Base-by-base conservation (phyloP, 495 filamentous ascomycete genomes). In the Cairneyella variabilis region DNA sequence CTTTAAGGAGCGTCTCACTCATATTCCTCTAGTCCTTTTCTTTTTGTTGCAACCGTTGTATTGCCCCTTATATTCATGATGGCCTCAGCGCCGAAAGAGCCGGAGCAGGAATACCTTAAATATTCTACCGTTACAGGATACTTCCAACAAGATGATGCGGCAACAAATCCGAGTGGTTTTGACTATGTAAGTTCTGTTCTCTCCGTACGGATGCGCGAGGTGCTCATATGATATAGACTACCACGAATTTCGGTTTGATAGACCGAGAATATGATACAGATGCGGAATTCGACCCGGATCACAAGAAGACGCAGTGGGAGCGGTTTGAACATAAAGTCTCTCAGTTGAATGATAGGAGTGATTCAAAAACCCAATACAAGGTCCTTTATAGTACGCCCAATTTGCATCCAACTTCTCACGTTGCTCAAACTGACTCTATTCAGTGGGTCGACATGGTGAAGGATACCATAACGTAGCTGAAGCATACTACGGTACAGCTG, bases 391-490 rank as follows among this genome's bases (percentile, higher is more conserved):
- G 59, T 71, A 62, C 1, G 51, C 51, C n/a, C 1, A 17, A 9
- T 5, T 1, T 18, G 17, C n/a, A 9, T 17, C 12, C 7, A 21
- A 2, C n/a, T 53, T 26, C n/a, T 18, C 16, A 2, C 5, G 38
- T 8, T 17, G 9, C 9, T 28, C 26, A 27, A n/a, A 45, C 45
- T 51, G 25, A 45, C 32, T 28, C 25, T 16, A 17, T 16, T 27
- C 18, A 54, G 54, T 86, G 37, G 86, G 79, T 8, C 77, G 86
- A 20, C 86, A 90, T 56, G 86, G 86, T 2, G 77, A 89, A 59
- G 86, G 85, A 0, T 84, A 75, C 60, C 86, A 90, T 54, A 85
- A 84, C 57, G 76, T 75, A 16, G 82, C 82, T 7, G 76, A 89
- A 61, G 64, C 66, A 3, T 86, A 72, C 57, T 90, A 85, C 54